Evolutionary conservation across 164 flowering plant genomes (phyloP), one percentile per base, ranked within the genome.

Genomic region (grape (Vitis vinifera)): DNA sequence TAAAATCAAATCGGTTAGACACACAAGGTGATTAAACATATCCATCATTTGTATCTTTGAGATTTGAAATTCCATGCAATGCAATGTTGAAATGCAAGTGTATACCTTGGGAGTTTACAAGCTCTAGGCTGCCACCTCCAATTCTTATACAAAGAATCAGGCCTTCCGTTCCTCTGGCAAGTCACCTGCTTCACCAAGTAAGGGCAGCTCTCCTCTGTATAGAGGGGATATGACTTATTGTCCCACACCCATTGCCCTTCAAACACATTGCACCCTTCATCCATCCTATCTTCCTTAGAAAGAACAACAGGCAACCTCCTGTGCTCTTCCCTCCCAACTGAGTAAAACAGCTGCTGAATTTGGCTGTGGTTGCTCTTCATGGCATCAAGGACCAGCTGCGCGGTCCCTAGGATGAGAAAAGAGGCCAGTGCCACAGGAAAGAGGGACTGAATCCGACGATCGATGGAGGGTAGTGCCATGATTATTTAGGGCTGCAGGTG

Each of bases 91-190:
- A 23, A 23, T 23, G 27, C 27, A 2, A 2, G 12, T 6, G 27
- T 0, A 23, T 75, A 92, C 95, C 94, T 90, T 47, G 98, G 97
- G 52, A 95, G 71, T 27, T 80, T 70, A 76, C 99, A 94, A 10
- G 64, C 77, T 74, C 76, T 71, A 65, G 96, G 99, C 78, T 90
- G 83, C 99, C 98, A 95, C 81, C 88, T 91, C 98, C 98, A 94
- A 19, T 87, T 86, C 80, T 88, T 90, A 66, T 94, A 94, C 16
- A 76, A 71, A 69, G 94, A 85, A 87, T 94, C 98, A 53, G 94
- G 89, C 66, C 97, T 84, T 2, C 98, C 97, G 77, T 92, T 92
- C 70, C 74, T 87, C 55, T 72, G 80, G 75, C 98, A 92, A 71
- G 94, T 86, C 53, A 87, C 88, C 70, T 89, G 94, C 44, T 86